Evolutionary conservation across 176 grass and related monocot species (phyloP).

Genomic region (Chrysopogon serrulatus): DNA sequence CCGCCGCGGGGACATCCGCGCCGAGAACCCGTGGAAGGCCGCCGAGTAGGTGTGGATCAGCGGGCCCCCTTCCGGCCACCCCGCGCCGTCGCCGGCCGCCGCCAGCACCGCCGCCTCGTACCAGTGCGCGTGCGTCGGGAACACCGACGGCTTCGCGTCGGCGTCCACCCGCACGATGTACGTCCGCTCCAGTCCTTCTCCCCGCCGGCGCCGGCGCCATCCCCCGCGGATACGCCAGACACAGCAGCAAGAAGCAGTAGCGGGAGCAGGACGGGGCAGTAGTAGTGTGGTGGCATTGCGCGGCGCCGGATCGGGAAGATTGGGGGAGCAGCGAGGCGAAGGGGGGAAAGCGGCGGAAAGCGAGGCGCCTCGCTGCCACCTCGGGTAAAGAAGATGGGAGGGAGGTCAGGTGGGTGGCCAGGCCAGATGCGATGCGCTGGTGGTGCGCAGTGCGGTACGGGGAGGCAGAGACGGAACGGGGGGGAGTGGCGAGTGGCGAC

Average conservation of each 20-base stretch:
- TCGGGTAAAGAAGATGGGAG: constrained; percentile 21
- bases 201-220: not conserved
- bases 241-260: not conserved
- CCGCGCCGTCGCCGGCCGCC: constrained; percentile 23
- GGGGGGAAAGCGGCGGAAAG: constrained; percentile 21
- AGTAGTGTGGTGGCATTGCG: constrained; percentile 1
- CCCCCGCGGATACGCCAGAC: not conserved
- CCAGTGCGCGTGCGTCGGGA: constrained; percentile 91
- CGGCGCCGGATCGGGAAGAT: constrained; percentile 6
- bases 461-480: not conserved
- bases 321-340: not conserved
- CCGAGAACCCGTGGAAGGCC: constrained; percentile 74
- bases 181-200: constrained; percentile 22
- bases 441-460: not conserved
- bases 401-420: not conserved
- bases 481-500: not conserved
- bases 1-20: constrained; percentile 51
- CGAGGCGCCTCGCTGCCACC: constrained; percentile 14
- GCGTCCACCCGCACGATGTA: constrained; percentile 89
- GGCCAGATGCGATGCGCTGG: not conserved
- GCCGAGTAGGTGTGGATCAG: constrained; percentile 91
- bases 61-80: constrained; percentile 56
- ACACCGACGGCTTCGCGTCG: constrained; percentile 84
- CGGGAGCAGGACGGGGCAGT: not conserved
- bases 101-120: constrained; percentile 65